Percentiles rank a stretch among this genome's conserved stretches.
phyloP scores from a whole-genome alignment of 768 basidiomycete genomes.

The Tylopilus sp. region DNA sequence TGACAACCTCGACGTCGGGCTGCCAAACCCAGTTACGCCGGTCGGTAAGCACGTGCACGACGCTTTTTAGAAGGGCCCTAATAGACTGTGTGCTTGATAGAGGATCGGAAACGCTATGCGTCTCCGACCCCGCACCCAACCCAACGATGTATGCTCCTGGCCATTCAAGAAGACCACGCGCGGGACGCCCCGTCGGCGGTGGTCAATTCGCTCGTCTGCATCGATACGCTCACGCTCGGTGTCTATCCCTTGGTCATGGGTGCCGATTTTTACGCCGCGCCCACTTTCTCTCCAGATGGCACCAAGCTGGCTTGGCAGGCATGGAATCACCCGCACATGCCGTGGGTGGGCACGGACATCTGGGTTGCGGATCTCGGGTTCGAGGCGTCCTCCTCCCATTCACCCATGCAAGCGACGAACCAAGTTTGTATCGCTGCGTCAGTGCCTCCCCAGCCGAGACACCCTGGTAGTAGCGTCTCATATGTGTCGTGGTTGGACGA shows the following conservation, averaged over 20 bases:
- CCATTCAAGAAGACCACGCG: neutral
- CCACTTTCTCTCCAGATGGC: neutral
- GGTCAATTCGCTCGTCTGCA: neutral
- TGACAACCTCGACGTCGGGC: neutral
- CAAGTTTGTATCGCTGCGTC: neutral
- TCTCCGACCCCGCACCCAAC: constrained; percentile 1
- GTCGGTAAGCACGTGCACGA: neutral
- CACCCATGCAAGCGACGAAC: neutral
- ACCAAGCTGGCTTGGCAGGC: constrained; percentile 1
- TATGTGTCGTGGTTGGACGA: constrained; percentile 2
- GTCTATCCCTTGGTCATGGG: neutral
- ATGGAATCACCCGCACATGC: constrained; percentile 5
- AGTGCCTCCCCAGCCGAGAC: neutral
- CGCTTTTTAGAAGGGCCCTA: too few relatives aligned
- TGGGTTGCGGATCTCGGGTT: neutral
- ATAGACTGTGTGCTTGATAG: too few relatives aligned
- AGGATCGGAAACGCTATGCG: neutral
- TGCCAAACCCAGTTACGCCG: neutral
- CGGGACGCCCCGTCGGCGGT: neutral
- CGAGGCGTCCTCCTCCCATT: neutral
- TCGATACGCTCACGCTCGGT: neutral
- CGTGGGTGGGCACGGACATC: neutral
- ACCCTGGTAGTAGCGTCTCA: neutral
- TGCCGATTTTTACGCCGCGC: constrained; percentile 2
- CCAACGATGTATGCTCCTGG: neutral